Base-by-base conservation (phyloP, 1,284 basidiomycete species). In the Trichosporon inkin region DNA sequence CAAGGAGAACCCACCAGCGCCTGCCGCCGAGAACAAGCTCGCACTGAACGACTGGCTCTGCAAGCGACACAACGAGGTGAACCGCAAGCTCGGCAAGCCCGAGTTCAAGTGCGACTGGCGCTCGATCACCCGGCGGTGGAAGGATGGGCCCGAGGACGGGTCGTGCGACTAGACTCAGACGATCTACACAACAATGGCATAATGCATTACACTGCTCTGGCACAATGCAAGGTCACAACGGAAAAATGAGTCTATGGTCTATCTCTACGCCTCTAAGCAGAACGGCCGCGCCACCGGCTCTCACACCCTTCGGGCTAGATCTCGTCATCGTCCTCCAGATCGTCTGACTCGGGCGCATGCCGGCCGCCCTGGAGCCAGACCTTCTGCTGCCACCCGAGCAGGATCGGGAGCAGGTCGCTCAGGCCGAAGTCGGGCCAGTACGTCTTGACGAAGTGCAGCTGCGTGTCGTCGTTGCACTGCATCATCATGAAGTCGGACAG, bases 381-480 rank as follows among this genome's bases (percentile, higher is more conserved):
- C 71, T 87, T 87, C 47, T 86, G 83, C 75, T 96, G 93, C 78
- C 89, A 97, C 53, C 88, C 86, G 17, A 97, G 80, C 16, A 97
- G 74, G 61, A 96, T 87, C 1, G 90, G 90, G 20, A 93, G 77
- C 71, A 96, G 85, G 68, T 99, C 90, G 57, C 85, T 82, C 6
- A 98, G 74, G 2, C 93, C 91, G 73, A 98, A 97, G 60, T 94
- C 88, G 0, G 96, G 96, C 96, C 96, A 99, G 74, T 89, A 95
- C 0, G 85, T 85, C 35, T 86, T 79, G n/a, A 87, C 84, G 76
- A 97, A 95, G 73, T 98, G 91, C n/a, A 99, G 80, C 67, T 94
- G 91, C 0, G 92, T 90, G 66, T 88, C 78, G 67, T 92, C 87
- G 65, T 51, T 37, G 13, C 49, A 44, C 86, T 97, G 94, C 94